phyloP scores from a whole-genome alignment of 495 filamentous ascomycete species.

The Aspergillus steynii region DNA sequence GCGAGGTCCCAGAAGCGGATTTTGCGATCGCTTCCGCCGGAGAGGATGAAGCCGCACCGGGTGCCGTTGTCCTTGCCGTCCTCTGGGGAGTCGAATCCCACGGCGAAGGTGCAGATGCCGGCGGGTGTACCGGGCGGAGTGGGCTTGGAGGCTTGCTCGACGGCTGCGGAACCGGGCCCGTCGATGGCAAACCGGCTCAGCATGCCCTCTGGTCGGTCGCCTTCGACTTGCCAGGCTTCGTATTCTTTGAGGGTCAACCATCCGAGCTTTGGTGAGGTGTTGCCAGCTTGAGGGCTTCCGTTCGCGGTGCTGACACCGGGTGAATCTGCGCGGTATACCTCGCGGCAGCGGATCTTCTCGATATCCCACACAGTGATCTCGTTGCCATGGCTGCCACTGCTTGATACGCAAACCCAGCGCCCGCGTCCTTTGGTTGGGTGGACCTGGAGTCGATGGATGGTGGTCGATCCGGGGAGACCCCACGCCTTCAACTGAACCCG shows the following conservation, averaged over 20 bases:
- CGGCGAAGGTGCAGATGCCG: slow-evolving; percentile 51
- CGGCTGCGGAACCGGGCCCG: slow-evolving; percentile 27
- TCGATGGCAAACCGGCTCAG: slow-evolving; percentile 81
- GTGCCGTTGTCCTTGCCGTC: slow-evolving; percentile 43
- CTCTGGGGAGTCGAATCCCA: slow-evolving; percentile 51
- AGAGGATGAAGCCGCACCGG: slow-evolving; percentile 69
- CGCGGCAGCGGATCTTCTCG: slow-evolving; percentile 83
- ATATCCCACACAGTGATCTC: slow-evolving; percentile 96
- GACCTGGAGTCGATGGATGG: slow-evolving; percentile 77
- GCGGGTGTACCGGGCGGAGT: slow-evolving; percentile 17
- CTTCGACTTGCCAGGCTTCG: slow-evolving; percentile 86
- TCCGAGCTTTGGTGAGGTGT: slow-evolving; percentile 6
- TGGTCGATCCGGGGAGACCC: slow-evolving; percentile 78
- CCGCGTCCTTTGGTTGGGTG: slow-evolving; percentile 76
- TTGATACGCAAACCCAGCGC: slow-evolving; percentile 81
- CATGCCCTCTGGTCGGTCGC: slow-evolving; percentile 85
- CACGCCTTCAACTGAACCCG: slow-evolving; percentile 82
- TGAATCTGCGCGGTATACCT: slow-evolving; percentile 72
- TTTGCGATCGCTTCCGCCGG: slow-evolving; percentile 85
- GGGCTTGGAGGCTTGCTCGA: slow-evolving; percentile 49
- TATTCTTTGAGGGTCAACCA: slow-evolving; percentile 65
- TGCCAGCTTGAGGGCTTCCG: slow-evolving; percentile 17
- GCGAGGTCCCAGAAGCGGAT: slow-evolving; percentile 90
- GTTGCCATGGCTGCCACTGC: slow-evolving; percentile 79
- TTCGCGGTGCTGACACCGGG: slow-evolving; percentile 2